Base-by-base conservation (phyloP, 2,329 filamentous ascomycete species). In the Rutstroemia sp. region DNA sequence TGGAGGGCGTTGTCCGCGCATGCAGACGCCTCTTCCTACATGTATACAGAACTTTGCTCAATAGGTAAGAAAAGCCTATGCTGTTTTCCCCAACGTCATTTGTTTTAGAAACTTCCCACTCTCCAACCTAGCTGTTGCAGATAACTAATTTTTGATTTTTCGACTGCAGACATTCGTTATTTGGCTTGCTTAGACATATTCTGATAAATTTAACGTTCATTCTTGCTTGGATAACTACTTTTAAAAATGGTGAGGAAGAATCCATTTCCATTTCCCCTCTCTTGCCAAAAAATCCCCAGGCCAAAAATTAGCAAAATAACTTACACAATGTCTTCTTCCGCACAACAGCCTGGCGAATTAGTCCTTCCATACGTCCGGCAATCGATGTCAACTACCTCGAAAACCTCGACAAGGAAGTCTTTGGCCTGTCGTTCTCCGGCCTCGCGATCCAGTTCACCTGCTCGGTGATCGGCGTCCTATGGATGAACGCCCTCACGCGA, bases 131-230 rank as follows among this genome's bases (percentile, higher is more conserved):
- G 9, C 16, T 8, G 39, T 3, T 7, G 39, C 18, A 42, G 39
- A 34, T 42, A 42, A 42, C 39, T 42, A 37, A 48, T 38, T 18
- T 45, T 52, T 25, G 45, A n/a, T 4, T 38, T 51, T 46, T 30
- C n/a, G 6, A 5, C 41, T 52, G 18, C 45, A 67, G 65, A 65
- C 63, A 65, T 57, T 65, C 64, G 12, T 63, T 67, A 49, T 58
- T 65, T 38, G 63, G 64, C 12, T 55, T 66, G 18, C 61, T 67
- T 19, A 58, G 61, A 58, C 65, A 67, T 52, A 64, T 67, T 41
- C 49, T 65, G 14, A 63, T 62, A 42, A 67, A 67, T 47, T 61
- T 66, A 62, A 63, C 59, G 14, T 67, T 65, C 47, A 65, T 67
- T 54, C 56, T 66, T 2, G 56, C 62, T 7, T 66, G 64, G 64